Evolutionary conservation across 164 flowering plant genomes (phyloP).

Genomic region (Akebia trifoliata): DNA sequence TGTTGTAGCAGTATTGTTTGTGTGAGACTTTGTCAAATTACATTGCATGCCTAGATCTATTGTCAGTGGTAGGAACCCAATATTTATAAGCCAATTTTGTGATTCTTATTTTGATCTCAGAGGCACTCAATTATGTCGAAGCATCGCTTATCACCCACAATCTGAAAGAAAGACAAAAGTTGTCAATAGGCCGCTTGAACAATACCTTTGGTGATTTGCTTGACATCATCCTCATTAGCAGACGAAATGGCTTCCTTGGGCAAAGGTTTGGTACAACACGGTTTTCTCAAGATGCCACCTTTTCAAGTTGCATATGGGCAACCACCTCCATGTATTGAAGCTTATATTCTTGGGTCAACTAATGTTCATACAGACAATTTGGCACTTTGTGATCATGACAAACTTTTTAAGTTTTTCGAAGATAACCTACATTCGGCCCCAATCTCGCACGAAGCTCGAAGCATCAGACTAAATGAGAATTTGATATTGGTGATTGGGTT

Average conservation of each 20-base stretch:
- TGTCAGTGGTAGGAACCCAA: not conserved
- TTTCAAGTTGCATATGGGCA: not conserved
- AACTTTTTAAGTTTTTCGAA: not conserved
- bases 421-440: not conserved
- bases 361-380: not conserved
- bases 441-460: not conserved
- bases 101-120: not conserved
- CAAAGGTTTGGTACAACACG: not conserved
- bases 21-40: too few relatives aligned
- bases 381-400: not conserved
- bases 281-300: not conserved
- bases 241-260: not conserved
- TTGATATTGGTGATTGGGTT: too few relatives aligned
- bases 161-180: not conserved
- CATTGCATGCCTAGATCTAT: too few relatives aligned
- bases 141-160: constrained; percentile 1
- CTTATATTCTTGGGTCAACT: not conserved
- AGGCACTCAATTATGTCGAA: not conserved
- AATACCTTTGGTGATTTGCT: not conserved
- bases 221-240: not conserved
- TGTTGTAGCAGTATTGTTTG: too few relatives aligned
- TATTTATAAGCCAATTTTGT: not conserved
- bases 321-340: not conserved
- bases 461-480: too few relatives aligned
- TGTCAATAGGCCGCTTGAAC: not conserved